phyloP scores from a whole-genome alignment of 202 grass and related monocot species.

The Brachypodium distachyon region DNA sequence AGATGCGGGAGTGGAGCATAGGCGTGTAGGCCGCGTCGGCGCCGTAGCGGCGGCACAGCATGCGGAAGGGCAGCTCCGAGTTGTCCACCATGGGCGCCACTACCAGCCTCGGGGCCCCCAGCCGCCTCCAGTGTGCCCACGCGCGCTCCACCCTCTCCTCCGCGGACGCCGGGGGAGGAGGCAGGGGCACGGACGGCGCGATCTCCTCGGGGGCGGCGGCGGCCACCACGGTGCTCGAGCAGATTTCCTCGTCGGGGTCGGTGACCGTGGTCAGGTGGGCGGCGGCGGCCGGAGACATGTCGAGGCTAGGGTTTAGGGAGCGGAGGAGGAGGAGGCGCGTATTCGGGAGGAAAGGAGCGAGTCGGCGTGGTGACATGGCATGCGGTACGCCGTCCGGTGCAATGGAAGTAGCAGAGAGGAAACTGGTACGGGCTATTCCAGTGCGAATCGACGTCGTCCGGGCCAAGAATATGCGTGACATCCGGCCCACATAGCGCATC shows the following conservation, averaged over 20 bases:
- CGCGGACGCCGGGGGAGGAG: slow-evolving; percentile 32
- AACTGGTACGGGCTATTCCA: background rate
- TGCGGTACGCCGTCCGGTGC: background rate
- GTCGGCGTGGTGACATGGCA: slow-evolving; percentile 50
- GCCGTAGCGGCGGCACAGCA: slow-evolving; percentile 90
- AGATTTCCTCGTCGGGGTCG: slow-evolving; percentile 52
- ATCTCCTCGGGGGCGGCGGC: background rate
- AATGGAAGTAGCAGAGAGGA: background rate
- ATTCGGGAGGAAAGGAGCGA: slow-evolving; percentile 14
- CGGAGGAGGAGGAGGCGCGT: slow-evolving; percentile 24
- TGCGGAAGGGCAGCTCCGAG: slow-evolving; percentile 92
- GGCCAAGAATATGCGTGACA: too few species aligned
- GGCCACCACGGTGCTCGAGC: background rate
- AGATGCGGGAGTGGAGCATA: slow-evolving; percentile 99
- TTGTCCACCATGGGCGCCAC: slow-evolving; percentile 99
- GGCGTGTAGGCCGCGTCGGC: slow-evolving; percentile 88
- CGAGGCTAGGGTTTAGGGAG: slow-evolving; percentile 48
- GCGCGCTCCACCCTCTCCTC: slow-evolving; percentile 55
- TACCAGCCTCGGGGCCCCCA: slow-evolving; percentile 50
- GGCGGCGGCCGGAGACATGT: slow-evolving; percentile 45
- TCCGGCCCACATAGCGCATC: background rate
- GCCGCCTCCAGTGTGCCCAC: slow-evolving; percentile 80
- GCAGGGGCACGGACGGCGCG: background rate
- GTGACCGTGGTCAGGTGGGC: slow-evolving; percentile 15
- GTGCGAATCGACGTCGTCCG: too few species aligned